Percentiles rank a stretch among this genome's conserved stretches.
Evolutionary conservation across 2,329 filamentous ascomycete species (phyloP).

Genomic region (Colletotrichum acutatum): DNA sequence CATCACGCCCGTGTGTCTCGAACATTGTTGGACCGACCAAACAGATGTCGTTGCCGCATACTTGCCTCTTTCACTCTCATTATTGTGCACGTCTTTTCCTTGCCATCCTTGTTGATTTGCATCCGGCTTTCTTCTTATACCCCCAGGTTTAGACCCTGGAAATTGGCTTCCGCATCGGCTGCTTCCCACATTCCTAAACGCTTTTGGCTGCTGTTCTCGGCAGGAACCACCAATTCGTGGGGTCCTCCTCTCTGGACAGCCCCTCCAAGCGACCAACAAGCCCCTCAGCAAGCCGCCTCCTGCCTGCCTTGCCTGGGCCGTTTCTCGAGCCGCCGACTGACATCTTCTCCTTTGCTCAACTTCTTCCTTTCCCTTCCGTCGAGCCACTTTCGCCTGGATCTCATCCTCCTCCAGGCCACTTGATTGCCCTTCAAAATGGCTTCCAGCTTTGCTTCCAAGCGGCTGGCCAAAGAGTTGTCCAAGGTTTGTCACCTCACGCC

Average conservation of each 20-base stretch:
- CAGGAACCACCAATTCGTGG: constrained; percentile 33
- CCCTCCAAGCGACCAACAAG: constrained; percentile 28
- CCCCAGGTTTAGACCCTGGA: background rate
- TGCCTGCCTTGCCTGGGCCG: background rate
- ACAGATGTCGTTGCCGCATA: background rate
- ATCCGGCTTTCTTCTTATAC: background rate
- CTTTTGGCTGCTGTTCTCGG: constrained; percentile 21
- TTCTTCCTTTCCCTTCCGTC: background rate
- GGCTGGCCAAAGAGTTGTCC: constrained; percentile 68
- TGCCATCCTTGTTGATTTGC: background rate
- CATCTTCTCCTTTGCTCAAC: background rate
- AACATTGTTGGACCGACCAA: background rate
- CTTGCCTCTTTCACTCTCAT: background rate
- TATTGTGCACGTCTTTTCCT: background rate
- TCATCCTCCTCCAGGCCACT: background rate
- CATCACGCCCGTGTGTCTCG: background rate
- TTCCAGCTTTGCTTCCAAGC: constrained; percentile 63
- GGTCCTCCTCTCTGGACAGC: constrained; percentile 30
- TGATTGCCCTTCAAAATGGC: constrained; percentile 44
- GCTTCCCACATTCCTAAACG: background rate
- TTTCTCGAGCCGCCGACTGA: constrained; percentile 10
- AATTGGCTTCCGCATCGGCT: background rate
- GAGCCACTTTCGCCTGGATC: background rate
- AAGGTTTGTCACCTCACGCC: constrained; percentile 55
- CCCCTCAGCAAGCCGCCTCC: constrained; percentile 7